A percentile compares a stretch with the other conserved stretches of the same genome.
phyloP scores from a whole-genome alignment of 169 alveolate genomes.

The Plasmodium malariae region DNA sequence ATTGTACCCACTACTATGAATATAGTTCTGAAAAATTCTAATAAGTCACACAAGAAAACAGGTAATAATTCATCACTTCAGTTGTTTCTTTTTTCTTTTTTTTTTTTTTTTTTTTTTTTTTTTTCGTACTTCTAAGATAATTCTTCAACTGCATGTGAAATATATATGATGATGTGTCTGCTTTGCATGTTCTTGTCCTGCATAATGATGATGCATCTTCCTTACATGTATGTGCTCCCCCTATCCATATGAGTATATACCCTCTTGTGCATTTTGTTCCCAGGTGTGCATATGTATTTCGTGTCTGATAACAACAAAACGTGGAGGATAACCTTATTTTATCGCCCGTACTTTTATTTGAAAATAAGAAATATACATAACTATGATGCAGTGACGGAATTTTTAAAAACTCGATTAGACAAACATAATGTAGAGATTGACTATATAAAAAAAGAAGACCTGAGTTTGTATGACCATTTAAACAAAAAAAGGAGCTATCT shows the following conservation, averaged over 20 bases:
- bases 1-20: conserved; percentile 87
- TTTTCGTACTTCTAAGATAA: too few species aligned
- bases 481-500: conserved; percentile 89
- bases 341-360: conserved; percentile 94
- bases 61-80: conserved; percentile 7
- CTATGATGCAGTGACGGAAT: conserved; percentile 80
- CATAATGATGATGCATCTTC: too few species aligned
- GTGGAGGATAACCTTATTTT: conserved; percentile 81
- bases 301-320: conserved; percentile 73
- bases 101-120: too few species aligned
- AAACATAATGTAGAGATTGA: conserved; percentile 77
- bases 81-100: too few species aligned
- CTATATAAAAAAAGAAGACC: conserved; percentile 88
- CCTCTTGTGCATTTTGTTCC: not conserved
- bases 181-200: too few species aligned
- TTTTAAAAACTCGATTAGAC: conserved; percentile 45
- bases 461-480: conserved; percentile 90
- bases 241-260: too few species aligned
- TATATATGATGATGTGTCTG: too few species aligned
- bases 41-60: conserved; percentile 59
- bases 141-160: too few species aligned
- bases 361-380: conserved; percentile 82
- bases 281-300: conserved; percentile 71
- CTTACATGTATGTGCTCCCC: too few species aligned
- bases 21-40: conserved; percentile 79